Conservation (phyloP, 1,139 yeast species). For the Geotrichum siamense region DNA sequence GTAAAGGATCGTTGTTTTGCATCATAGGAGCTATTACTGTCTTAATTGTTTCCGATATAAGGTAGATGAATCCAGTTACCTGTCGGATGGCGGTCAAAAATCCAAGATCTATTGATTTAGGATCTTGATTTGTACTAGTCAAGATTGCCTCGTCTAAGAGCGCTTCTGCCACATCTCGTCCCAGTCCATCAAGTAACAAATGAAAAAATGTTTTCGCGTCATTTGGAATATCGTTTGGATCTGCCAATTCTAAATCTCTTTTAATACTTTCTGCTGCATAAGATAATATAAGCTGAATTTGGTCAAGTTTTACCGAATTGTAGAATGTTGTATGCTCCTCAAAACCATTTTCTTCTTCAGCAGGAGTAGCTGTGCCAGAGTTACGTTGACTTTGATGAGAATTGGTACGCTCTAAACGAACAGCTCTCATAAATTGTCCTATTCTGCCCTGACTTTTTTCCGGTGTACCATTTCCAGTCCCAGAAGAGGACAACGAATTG, state of each 20-base stretch:
- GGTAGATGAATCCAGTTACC: conserved; percentile 57
- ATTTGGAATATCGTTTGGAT: conserved; percentile 51
- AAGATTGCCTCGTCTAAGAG: conserved; percentile 64
- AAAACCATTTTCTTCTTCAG: conserved; percentile 1
- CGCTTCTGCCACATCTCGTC: conserved; percentile 64
- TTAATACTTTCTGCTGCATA: conserved; percentile 76
- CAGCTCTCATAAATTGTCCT: conserved; percentile 31
- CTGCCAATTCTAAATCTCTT: conserved; percentile 66
- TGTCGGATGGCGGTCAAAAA: conserved; percentile 48
- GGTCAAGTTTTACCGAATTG: conserved; percentile 25
- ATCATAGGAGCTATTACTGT: conserved; percentile 69
- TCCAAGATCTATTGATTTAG: conserved; percentile 38
- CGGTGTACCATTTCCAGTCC: conserved; percentile 10
- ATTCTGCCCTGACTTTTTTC: conserved; percentile 27
- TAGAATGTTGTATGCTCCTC: conserved; percentile 20
- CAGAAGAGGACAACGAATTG: neutral
- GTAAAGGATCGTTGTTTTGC: conserved; percentile 43
- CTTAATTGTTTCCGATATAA: conserved; percentile 64
- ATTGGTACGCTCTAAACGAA: conserved; percentile 26
- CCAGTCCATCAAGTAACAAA: conserved; percentile 60
- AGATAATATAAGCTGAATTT: conserved; percentile 59
- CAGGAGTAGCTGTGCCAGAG: conserved; percentile 5
- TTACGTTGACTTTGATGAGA: conserved; percentile 10
- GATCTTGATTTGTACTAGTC: conserved; percentile 38
- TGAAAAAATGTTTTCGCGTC: conserved; percentile 63